Percentiles rank a stretch among this genome's conserved stretches.
phyloP scores from a whole-genome alignment of 352 stramenopile genomes.

The Pythium sukuiense region DNA sequence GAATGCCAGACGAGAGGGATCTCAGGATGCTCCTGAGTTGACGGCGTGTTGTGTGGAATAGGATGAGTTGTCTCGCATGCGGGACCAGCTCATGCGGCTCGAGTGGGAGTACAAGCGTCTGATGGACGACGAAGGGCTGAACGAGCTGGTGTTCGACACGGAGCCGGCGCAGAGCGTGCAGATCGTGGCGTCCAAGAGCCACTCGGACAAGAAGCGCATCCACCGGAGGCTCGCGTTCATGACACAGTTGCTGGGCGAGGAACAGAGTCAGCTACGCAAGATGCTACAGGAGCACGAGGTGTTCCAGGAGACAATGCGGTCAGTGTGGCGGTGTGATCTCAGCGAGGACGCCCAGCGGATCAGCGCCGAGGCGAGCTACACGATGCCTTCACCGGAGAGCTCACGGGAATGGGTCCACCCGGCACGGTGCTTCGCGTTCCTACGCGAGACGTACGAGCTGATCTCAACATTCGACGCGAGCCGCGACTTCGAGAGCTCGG shows the following conservation, averaged over 20 bases:
- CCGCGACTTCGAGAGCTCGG: conserved; percentile 17
- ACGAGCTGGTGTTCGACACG: conserved; percentile 23
- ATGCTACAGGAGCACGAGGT: conserved; percentile 23
- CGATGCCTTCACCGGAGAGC: not conserved
- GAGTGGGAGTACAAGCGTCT: conserved; percentile 44
- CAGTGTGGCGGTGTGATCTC: conserved; percentile 26
- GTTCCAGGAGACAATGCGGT: conserved; percentile 25
- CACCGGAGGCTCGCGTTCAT: conserved; percentile 40
- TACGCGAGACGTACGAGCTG: conserved; percentile 58
- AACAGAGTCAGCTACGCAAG: conserved; percentile 33
- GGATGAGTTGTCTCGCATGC: conserved; percentile 43
- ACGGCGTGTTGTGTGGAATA: conserved; percentile 13
- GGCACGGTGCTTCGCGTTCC: conserved; percentile 38
- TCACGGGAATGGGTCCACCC: conserved; percentile 20
- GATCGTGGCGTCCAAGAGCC: conserved; percentile 19
- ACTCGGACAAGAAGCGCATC: conserved; percentile 18
- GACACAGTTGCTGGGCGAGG: conserved; percentile 39
- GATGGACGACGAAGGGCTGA: conserved; percentile 23
- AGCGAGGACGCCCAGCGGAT: conserved; percentile 17
- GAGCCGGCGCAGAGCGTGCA: not conserved
- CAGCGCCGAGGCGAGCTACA: not conserved
- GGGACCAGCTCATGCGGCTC: conserved; percentile 48
- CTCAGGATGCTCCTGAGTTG: not conserved
- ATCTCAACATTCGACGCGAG: conserved; percentile 33
- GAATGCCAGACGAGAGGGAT: not conserved